Evolutionary conservation across 1,284 basidiomycete species (phyloP).

Genomic region (Rhodotorula sp.): DNA sequence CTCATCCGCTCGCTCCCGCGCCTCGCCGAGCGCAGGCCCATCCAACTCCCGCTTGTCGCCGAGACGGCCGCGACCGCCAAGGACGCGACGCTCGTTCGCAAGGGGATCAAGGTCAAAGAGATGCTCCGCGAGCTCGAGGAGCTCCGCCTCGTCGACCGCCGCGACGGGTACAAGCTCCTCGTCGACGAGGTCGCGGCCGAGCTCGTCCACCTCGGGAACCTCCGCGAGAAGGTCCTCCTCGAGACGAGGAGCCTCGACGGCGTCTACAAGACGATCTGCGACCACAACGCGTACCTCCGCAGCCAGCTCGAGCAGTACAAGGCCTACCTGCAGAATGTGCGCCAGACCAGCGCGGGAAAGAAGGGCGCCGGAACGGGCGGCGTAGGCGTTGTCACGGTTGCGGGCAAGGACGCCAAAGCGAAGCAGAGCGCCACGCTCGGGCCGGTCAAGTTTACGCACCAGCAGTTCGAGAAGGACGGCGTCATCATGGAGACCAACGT

Average conservation of each 20-base stretch:
- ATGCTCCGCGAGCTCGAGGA: conserved; percentile 96
- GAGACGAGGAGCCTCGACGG: conserved; percentile 91
- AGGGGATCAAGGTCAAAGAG: conserved; percentile 98
- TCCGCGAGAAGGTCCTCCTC: conserved; percentile 90
- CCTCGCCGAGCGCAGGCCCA: conserved; percentile 77
- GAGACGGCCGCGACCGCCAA: conserved; percentile 96
- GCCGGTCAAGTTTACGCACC: conserved; percentile 95
- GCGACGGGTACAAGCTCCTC: conserved; percentile 88
- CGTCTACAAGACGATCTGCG: conserved; percentile 98
- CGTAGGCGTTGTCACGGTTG: conserved; percentile 92
- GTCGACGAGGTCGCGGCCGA: conserved; percentile 95
- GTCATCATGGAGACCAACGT: conserved; percentile 99
- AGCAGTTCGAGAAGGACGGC: conserved; percentile 98
- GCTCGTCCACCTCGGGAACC: conserved; percentile 91
- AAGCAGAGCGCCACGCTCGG: conserved; percentile 72
- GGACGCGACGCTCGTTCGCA: conserved; percentile 89
- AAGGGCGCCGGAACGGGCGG: conserved; percentile 60
- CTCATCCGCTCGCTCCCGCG: conserved; percentile 92
- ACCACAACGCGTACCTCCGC: conserved; percentile 97
- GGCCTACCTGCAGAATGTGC: conserved; percentile 96
- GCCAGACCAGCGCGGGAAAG: conserved; percentile 65
- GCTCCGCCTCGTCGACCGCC: conserved; percentile 76
- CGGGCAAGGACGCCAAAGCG: conserved; percentile 80
- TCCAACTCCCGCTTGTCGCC: conserved; percentile 84
- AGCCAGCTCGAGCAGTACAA: conserved; percentile 99